phyloP scores from a whole-genome alignment of 148 eudicot species.

The Vaccinium darrowii region DNA sequence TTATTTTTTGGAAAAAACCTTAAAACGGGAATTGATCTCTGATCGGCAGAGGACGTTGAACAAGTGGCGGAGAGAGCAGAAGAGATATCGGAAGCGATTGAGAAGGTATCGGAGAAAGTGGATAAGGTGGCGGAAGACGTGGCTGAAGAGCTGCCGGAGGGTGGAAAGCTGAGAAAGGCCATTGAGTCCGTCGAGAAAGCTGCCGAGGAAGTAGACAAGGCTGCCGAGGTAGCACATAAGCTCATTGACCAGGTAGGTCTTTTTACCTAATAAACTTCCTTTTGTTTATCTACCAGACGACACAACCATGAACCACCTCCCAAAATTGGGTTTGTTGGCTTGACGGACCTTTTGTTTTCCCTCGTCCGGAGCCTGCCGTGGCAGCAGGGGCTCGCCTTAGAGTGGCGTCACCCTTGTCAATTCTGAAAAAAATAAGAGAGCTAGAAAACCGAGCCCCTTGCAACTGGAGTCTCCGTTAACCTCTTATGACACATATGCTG shows the following conservation, averaged over 20 bases:
- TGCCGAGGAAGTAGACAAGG: conserved; percentile 27
- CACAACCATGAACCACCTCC: background rate
- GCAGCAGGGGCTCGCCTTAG: no score
- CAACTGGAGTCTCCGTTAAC: no score
- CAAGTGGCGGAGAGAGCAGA: conserved; percentile 29
- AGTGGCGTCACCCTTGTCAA: no score
- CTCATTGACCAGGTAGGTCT: conserved; percentile 38
- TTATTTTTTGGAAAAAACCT: background rate
- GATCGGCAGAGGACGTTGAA: conserved; percentile 28
- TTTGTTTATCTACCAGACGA: background rate
- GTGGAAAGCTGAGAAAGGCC: conserved; percentile 16
- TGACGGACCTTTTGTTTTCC: background rate
- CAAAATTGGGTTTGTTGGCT: no score
- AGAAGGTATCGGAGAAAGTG: conserved; percentile 39
- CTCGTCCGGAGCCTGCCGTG: no score
- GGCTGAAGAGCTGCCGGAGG: conserved; percentile 31
- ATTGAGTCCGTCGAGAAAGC: conserved; percentile 19
- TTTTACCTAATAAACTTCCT: background rate
- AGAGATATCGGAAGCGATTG: conserved; percentile 25
- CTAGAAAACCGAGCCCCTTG: no score
- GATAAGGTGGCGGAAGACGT: conserved; percentile 39
- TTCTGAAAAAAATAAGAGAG: no score
- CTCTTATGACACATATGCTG: no score
- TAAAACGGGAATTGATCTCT: background rate
- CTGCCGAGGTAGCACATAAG: conserved; percentile 26